Conservation (phyloP, 2,329 filamentous ascomycete species). For the Colletotrichum sojae region DNA sequence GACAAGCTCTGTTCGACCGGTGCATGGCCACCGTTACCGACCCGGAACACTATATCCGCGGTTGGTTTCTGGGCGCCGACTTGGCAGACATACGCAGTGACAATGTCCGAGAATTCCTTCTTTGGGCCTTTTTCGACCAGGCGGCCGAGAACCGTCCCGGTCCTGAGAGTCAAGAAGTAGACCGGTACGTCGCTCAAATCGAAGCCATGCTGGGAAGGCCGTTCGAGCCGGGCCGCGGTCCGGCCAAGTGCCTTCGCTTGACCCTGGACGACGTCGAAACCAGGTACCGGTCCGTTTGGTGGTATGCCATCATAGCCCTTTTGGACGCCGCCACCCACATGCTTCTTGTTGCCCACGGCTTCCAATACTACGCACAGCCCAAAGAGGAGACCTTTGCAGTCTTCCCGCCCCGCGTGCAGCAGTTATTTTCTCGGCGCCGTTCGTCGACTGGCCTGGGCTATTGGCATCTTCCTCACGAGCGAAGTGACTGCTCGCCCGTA, state of each 20-base stretch:
- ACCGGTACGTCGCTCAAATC: slow-evolving; percentile 62
- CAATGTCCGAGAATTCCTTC: slow-evolving; percentile 76
- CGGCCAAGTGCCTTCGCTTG: slow-evolving; percentile 70
- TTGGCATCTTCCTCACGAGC: slow-evolving; percentile 75
- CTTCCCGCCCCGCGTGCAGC: slow-evolving; percentile 24
- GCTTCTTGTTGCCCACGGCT: slow-evolving; percentile 62
- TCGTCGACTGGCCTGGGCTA: slow-evolving; percentile 73
- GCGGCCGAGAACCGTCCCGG: slow-evolving; percentile 43
- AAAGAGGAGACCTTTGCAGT: slow-evolving; percentile 41
- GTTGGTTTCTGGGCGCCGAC: slow-evolving; percentile 77
- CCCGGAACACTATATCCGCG: slow-evolving; percentile 68
- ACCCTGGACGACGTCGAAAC: slow-evolving; percentile 75
- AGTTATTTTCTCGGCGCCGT: slow-evolving; percentile 61
- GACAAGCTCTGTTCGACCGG: slow-evolving; percentile 69
- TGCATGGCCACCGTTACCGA: slow-evolving; percentile 70
- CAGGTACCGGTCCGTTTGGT: slow-evolving; percentile 71
- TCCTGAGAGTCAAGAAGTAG: slow-evolving; percentile 50
- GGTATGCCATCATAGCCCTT: slow-evolving; percentile 72
- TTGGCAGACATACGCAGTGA: slow-evolving; percentile 72
- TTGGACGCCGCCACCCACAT: slow-evolving; percentile 67
- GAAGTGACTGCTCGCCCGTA: slow-evolving; percentile 68
- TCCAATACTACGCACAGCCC: slow-evolving; percentile 64
- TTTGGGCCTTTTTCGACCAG: slow-evolving; percentile 76
- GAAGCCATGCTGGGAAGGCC: slow-evolving; percentile 66
- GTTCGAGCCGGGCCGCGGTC: slow-evolving; percentile 68